Base-by-base conservation (phyloP, 2,329 filamentous ascomycete species). In the Monosporascus sp. region DNA sequence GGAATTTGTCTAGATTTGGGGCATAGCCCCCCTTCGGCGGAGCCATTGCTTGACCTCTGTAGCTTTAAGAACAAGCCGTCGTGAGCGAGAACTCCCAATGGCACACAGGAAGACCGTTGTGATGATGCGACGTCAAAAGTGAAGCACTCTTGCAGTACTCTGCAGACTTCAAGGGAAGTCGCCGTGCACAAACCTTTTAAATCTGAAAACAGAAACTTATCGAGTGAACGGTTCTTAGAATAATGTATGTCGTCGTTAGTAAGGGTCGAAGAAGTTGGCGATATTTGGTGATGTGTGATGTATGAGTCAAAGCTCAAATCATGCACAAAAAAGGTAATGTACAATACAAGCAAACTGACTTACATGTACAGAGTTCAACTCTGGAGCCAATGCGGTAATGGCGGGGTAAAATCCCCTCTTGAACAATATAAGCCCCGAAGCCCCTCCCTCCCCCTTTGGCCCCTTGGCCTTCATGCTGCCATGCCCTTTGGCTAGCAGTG, bases 1-100 rank as follows among this genome's bases (percentile, higher is more conserved):
- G 80, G 64, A 90, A 94, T 48, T 86, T 87, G 47, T 85, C 82
- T 58, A 97, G 76, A 61, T 85, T 87, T 44, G 90, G 90, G 70
- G 89, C 84, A 67, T 81, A 74, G 62, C 80, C 75, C 60, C 73
- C 71, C 52, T 75, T 74, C n/a, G 75, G 69, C 52, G 80, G 71
- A 54, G 84, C 78, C 85, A 89, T 89, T 50, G 41, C 59, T 25
- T 27, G 24, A 31, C 17, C 15, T 7, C 20, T 11, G 43, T 27
- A 18, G 22, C 43, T 55, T 49, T 55, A 58, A 50, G 48, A 58
- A 53, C 25, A 37, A 35, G 52, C 31, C 31, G 11, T 35, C 11
- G 31, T 35, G 31, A 35, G 31, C 14, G 22, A 9, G 39, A 18
- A 5, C 22, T 43, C 18, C n/a, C 18, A 43, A 43, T 43, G 39